Conservation (phyloP, 495 filamentous ascomycete genomes). For the Podospora fimiseda region DNA sequence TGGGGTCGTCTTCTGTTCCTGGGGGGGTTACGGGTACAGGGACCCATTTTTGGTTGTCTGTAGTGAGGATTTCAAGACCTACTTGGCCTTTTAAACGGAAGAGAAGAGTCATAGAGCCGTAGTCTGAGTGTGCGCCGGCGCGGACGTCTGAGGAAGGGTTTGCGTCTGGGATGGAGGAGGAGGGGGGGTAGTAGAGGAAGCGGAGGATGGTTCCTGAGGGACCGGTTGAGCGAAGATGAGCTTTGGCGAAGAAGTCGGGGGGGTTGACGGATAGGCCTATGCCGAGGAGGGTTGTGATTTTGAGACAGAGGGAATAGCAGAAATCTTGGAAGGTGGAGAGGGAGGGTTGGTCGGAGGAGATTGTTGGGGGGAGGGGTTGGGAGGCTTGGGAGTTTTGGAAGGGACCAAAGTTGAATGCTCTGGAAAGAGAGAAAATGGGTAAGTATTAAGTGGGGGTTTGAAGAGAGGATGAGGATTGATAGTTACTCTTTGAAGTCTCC, state of each 20-base stretch:
- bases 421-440: slow-evolving; percentile 24
- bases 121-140: slow-evolving; percentile 89
- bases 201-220: slow-evolving; percentile 70
- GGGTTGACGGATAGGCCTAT: slow-evolving; percentile 50
- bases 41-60: slow-evolving; percentile 46
- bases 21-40: slow-evolving; percentile 56
- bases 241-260: slow-evolving; percentile 63
- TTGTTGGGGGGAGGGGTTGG: slow-evolving; percentile 66
- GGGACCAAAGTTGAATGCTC: slow-evolving; percentile 88
- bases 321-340: slow-evolving; percentile 58
- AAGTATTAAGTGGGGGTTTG: neutral
- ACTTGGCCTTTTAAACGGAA: slow-evolving; percentile 80
- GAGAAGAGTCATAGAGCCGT: slow-evolving; percentile 79
- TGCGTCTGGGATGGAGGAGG: slow-evolving; percentile 56
- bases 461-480: slow-evolving; percentile 18
- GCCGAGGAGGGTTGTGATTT: slow-evolving; percentile 68
- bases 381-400: slow-evolving; percentile 66
- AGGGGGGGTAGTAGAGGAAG: slow-evolving; percentile 72
- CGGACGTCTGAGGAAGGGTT: slow-evolving; percentile 62
- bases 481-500: slow-evolving; percentile 98
- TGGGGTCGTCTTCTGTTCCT: slow-evolving; percentile 44
- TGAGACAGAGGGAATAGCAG: slow-evolving; percentile 68
- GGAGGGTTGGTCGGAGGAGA: slow-evolving; percentile 53
- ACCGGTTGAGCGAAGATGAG: slow-evolving; percentile 55
- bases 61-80: slow-evolving; percentile 76